Evolutionary conservation across 148 eudicot species (phyloP), one percentile per base, ranked within the genome.

Genomic region (Bassia scoparia): DNA sequence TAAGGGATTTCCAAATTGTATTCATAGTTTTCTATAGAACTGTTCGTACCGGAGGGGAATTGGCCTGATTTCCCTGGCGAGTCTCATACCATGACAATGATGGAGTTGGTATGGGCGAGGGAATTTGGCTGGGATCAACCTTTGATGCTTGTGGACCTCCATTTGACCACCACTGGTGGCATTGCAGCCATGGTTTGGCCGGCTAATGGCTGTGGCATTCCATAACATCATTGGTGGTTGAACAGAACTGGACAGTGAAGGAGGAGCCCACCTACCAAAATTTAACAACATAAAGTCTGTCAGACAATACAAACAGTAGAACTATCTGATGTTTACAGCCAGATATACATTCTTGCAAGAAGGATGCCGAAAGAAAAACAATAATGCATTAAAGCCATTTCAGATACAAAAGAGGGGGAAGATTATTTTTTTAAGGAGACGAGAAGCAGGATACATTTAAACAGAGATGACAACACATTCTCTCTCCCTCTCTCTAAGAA

Each of bases 111-210:
- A 87, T 81, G 53, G 96, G 93, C 61, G 93, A 96, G 16, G 98
- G 98, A 84, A 94, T 94, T 77, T 94, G 96, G 61, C 83, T 89
- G 59, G 97, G 93, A 82, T 94, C 97, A 77, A 94, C 86, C 86
- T 86, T 94, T 26, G 91, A 87, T 72, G 88, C 70, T 79, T 78
- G 77, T 24, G 84, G 69, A 55, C 85, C 75, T 69, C 89, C 64
- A 80, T 73, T 64, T 86, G 90, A 76, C 84, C 79, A 85, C 86
- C 72, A 77, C 84, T 65, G 97, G 81, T n/a, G 89, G 82, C 75
- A 82, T 80, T 54, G 78, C 66, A 69, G 84, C 83, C 90, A 88
- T 84, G 65, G 84, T 81, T 71, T 93, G 97, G 82, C 77, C 80
- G 48, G 86, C 81, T 69, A 78, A 48, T 37, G 84, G 81, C 12